Conservation (phyloP, 1,284 basidiomycete species). For the Cutaneotrichosporon arboriforme region DNA sequence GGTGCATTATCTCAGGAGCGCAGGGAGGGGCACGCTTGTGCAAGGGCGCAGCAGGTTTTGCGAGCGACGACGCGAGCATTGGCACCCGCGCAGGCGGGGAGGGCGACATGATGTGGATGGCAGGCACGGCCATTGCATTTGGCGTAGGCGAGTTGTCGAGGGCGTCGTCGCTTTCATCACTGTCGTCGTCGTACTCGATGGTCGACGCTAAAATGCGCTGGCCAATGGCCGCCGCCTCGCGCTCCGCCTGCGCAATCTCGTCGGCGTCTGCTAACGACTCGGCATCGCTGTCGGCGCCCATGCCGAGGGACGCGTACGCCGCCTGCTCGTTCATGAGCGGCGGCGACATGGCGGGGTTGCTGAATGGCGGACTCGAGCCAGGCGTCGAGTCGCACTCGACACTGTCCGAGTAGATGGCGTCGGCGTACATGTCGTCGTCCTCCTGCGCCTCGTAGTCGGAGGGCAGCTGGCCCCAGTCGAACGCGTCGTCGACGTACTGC, state of each 20-base stretch:
- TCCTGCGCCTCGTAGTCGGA: constrained; percentile 38
- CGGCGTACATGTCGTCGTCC: constrained; percentile 27
- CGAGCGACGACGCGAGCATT: not conserved
- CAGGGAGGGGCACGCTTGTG: not conserved
- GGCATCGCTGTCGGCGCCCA: constrained; percentile 1
- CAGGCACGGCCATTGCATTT: not conserved
- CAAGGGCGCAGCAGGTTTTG: too few species aligned
- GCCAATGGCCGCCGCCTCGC: constrained; percentile 10
- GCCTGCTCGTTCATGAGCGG: constrained; percentile 7
- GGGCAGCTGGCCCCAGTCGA: constrained; percentile 33
- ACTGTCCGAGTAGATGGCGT: not conserved
- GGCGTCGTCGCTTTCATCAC: constrained; percentile 2
- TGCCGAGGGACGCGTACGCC: constrained; percentile 7
- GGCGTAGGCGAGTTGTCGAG: not conserved
- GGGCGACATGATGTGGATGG: constrained; percentile 1
- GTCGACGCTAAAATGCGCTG: constrained; percentile 19
- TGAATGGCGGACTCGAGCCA: not conserved
- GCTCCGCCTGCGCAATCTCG: constrained; percentile 10
- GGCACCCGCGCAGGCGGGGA: not conserved
- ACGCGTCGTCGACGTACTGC: constrained; percentile 20
- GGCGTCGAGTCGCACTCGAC: not conserved
- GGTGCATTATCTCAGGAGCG: not conserved
- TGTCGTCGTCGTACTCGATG: constrained; percentile 17
- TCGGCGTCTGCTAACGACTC: constrained; percentile 13
- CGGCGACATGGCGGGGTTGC: not conserved